Conservation (phyloP, 805 yeast species). For the Spathaspora arborariae region DNA sequence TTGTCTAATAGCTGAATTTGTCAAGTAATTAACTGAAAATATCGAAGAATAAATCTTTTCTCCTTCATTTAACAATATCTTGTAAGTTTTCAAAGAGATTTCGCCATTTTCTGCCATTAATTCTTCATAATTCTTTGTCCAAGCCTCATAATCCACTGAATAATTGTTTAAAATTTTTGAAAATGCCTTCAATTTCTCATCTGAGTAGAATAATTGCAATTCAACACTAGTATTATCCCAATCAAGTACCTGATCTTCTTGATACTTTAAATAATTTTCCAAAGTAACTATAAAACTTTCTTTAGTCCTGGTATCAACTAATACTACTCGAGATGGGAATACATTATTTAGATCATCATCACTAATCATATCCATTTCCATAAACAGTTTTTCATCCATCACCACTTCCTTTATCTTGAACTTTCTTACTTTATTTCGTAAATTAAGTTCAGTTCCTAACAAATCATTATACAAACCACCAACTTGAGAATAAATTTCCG, state of each 20-base stretch:
- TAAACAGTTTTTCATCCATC: slow-evolving; percentile 26
- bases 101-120: slow-evolving; percentile 37
- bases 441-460: slow-evolving; percentile 40
- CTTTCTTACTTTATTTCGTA: slow-evolving; percentile 36
- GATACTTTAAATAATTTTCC: slow-evolving; percentile 25
- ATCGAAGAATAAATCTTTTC: slow-evolving; percentile 45
- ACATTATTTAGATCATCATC: slow-evolving; percentile 50
- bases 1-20: slow-evolving; percentile 3
- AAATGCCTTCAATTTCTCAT: slow-evolving; percentile 45
- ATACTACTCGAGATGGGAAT: slow-evolving; percentile 52
- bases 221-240: slow-evolving; percentile 21
- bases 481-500: slow-evolving; percentile 30
- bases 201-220: slow-evolving; percentile 46
- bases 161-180: slow-evolving; percentile 35
- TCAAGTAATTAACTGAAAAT: slow-evolving; percentile 20
- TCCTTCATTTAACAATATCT: slow-evolving; percentile 49
- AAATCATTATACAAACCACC: slow-evolving; percentile 29
- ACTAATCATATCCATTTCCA: slow-evolving; percentile 41
- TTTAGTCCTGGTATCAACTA: slow-evolving; percentile 24
- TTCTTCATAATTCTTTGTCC: slow-evolving; percentile 47
- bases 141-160: slow-evolving; percentile 44
- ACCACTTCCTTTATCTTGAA: slow-evolving; percentile 20
- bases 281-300: slow-evolving; percentile 31
- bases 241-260: slow-evolving; percentile 1
- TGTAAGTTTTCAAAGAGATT: slow-evolving; percentile 46